Base-by-base conservation (phyloP, 352 stramenopile species). In the Pythium utonaiense region DNA sequence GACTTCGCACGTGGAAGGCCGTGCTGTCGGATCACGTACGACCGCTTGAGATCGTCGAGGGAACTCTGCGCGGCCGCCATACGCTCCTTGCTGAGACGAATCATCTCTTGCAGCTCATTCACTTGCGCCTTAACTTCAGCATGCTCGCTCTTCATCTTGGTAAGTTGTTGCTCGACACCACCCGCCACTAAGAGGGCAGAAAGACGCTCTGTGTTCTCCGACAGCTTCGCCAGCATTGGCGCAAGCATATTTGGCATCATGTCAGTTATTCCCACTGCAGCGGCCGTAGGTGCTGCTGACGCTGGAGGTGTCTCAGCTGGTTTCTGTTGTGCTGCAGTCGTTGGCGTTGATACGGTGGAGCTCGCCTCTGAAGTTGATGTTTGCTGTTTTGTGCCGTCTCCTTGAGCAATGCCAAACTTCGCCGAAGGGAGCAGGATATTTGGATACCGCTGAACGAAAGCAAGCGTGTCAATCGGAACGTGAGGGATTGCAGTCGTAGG, bases 111-210 rank as follows among this genome's bases (percentile, higher is more conserved):
- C 25, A 89, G 65, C 44, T 89, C 83, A 5, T 78, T 51, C 6
- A 87, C 74, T 69, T 91, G 80, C 3, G 81, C 73, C 61, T 88
- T 91, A 13, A 83, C 64, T 57, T 94, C 83, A 0, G 75, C 57
- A 51, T 91, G 74, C 42, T 91, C 85, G 22, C 38, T 71, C 50
- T 88, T 88, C 73, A 94, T 83, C 51, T 88, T 91, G 0, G 71
- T 51, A 1, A 93, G 62, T 51, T 91, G 83, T 19, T 88, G 76
- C 42, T 91, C 79, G 3, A 94, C 71, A n/a, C 78, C 81, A 30
- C 78, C 75, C 24, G 79, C 80, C 8, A 84, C 73, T 1, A 89
- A 64, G 5, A 91, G 55, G 0, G 78, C 78, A 25, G 82, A 77
- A 31, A 90, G 60, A 0, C 80, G 70, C 44, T 91, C 78, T 25